A percentile compares a stretch with the other conserved stretches of the same genome.
Conservation (phyloP, 2,329 filamentous ascomycete species). For the Orbilia oligospora region DNA sequence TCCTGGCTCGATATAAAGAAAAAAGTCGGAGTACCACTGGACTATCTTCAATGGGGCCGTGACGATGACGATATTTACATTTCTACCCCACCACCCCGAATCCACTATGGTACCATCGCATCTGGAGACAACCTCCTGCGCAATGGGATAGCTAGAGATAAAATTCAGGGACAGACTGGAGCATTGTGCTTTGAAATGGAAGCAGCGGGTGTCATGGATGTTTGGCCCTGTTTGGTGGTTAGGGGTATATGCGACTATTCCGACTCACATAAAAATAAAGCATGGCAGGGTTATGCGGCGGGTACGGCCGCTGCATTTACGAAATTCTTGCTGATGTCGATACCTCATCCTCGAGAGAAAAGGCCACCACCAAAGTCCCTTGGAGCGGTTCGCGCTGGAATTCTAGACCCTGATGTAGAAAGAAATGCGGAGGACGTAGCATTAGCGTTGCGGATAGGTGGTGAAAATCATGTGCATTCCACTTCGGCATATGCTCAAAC, state of each 20-base stretch:
- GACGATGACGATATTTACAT: background rate
- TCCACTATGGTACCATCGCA: slow-evolving; percentile 26
- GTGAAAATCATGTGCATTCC: too few species aligned
- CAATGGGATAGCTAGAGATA: background rate
- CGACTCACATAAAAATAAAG: slow-evolving; percentile 24
- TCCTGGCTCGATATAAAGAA: background rate
- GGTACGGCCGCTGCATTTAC: slow-evolving; percentile 29
- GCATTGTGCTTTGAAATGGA: slow-evolving; percentile 36
- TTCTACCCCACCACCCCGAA: background rate
- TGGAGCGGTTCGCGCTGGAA: too few species aligned
- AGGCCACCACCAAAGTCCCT: too few species aligned
- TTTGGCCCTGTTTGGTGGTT: slow-evolving; percentile 27
- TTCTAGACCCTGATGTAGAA: background rate
- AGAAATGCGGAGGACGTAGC: too few species aligned
- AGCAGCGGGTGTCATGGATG: slow-evolving; percentile 17
- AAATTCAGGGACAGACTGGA: background rate
- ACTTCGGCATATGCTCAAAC: too few species aligned
- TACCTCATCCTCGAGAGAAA: too few species aligned
- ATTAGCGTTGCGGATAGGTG: too few species aligned
- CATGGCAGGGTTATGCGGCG: slow-evolving; percentile 31
- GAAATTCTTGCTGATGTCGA: slow-evolving; percentile 24
- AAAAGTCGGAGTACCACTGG: background rate
- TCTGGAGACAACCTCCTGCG: slow-evolving; percentile 23
- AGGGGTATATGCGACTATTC: slow-evolving; percentile 30
- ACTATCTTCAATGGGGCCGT: background rate